Percentiles rank a stretch among this genome's conserved stretches.
phyloP scores from a whole-genome alignment of 1,284 basidiomycete species.

The Singerocomus rubriflavus region DNA sequence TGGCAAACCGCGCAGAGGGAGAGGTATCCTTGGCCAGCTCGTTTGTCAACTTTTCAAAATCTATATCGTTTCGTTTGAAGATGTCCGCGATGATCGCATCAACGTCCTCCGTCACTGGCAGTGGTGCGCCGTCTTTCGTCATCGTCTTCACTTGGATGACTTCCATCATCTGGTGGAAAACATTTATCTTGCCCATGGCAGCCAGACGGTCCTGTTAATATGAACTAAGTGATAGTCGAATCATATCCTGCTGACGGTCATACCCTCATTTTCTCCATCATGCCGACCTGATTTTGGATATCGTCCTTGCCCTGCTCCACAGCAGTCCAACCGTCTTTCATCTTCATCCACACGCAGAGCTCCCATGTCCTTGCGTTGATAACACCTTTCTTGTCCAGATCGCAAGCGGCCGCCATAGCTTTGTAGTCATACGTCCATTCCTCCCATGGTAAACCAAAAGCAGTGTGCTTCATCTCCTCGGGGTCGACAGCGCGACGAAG shows the following conservation, averaged over 20 bases:
- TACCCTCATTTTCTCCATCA: conserved; percentile 34
- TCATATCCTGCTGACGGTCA: background rate
- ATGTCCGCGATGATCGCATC: conserved; percentile 33
- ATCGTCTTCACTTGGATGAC: conserved; percentile 33
- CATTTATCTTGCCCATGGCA: conserved; percentile 31
- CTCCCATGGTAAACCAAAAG: conserved; percentile 32
- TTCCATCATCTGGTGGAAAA: conserved; percentile 34
- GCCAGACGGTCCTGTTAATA: conserved; percentile 21
- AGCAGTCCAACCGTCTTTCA: conserved; percentile 26
- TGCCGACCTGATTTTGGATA: conserved; percentile 18
- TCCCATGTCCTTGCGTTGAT: conserved; percentile 28
- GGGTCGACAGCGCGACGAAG: conserved; percentile 30
- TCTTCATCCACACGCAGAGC: conserved; percentile 34
- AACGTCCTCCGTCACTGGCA: conserved; percentile 30
- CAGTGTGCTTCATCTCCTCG: conserved; percentile 26
- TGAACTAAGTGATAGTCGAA: background rate
- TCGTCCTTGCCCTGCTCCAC: conserved; percentile 27
- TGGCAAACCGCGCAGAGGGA: conserved; percentile 20
- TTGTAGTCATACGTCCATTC: conserved; percentile 32
- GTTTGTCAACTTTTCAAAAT: conserved; percentile 28
- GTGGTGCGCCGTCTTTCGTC: conserved; percentile 20
- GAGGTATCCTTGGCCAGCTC: conserved; percentile 22
- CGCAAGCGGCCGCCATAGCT: conserved; percentile 28
- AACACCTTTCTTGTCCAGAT: conserved; percentile 19
- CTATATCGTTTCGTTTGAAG: conserved; percentile 31